A percentile compares a stretch with the other conserved stretches of the same genome.
phyloP scores from a whole-genome alignment of 441 rosid genomes.

The Bocquillonia castaneifolia region DNA sequence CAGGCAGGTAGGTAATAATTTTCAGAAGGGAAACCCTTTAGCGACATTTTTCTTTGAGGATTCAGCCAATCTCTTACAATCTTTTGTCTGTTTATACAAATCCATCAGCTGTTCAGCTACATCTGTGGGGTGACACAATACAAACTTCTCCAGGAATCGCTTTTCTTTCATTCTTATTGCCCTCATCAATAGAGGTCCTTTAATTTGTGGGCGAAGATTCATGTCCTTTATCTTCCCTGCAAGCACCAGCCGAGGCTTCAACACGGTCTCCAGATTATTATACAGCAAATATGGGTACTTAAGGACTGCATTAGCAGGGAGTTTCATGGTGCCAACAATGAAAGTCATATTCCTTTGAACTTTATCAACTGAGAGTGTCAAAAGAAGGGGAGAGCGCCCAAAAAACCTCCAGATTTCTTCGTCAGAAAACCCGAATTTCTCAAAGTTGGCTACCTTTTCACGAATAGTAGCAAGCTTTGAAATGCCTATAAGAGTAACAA shows the following conservation, averaged over 20 bases:
- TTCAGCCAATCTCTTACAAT: conserved; percentile 55
- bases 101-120: conserved; percentile 53
- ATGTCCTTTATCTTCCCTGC: conserved; percentile 55
- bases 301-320: conserved; percentile 46
- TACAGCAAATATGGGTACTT: conserved; percentile 47
- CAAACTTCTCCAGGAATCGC: conserved; percentile 48
- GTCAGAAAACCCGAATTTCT: conserved; percentile 61
- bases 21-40: conserved; percentile 64
- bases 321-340: conserved; percentile 52
- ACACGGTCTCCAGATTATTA: conserved; percentile 42
- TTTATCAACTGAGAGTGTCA: conserved; percentile 66
- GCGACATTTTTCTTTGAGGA: conserved; percentile 42
- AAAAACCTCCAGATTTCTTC: conserved; percentile 60
- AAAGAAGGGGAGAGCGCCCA: conserved; percentile 53
- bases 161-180: conserved; percentile 64
- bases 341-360: conserved; percentile 87
- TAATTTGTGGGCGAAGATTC: conserved; percentile 48
- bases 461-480: conserved; percentile 62
- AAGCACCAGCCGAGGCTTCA: conserved; percentile 59
- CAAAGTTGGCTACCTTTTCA: conserved; percentile 65
- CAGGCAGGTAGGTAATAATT: not conserved
- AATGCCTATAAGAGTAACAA: conserved; percentile 56
- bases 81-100: conserved; percentile 39
- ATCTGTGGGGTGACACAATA: conserved; percentile 47
- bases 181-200: conserved; percentile 35